Evolutionary conservation across 2,329 filamentous ascomycete species (phyloP), one percentile per base, ranked within the genome.

Genomic region (Cladorrhinum sp.): DNA sequence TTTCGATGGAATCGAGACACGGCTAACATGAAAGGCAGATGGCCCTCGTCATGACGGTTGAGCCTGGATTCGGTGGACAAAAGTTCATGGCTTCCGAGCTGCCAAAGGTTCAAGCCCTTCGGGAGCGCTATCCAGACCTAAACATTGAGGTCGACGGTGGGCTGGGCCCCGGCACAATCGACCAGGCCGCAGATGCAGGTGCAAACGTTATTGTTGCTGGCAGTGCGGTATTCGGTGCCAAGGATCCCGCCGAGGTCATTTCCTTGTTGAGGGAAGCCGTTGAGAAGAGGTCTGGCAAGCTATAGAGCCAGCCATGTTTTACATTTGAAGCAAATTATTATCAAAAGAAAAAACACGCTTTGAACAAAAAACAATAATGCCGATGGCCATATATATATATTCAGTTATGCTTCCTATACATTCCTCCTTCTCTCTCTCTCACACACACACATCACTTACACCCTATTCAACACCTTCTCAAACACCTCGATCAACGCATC

Each of bases 191-290:
- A 0, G 92, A 96, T 63, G 95, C 95, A 0, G 95, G 95, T 33
- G 95, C 95, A 59, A 99, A 99, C 71, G 95, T 99, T 60, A 99
- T 99, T 71, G 95, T 99, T 56, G 94, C 95, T 10, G 95, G 95
- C 28, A 96, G 91, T 70, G 95, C 95, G 46, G 92, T 99, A 7
- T 99, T 98, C 76, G 92, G 93, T 36, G 94, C 95, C 18, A 83
- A 92, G 71, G 91, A 96, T 71, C 95, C 95, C 0, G 84, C 84
- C 5, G 89, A 95, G 67, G 92, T 97, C 23, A 97, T 99, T 72
- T 77, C 82, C n/a, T 80, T 90, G 74, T 78, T 99, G 71, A 84
- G 92, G 66, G 85, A 89, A 62, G 85, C 91, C 2, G 93, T 99
- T 2, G 86, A 97, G 58, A 84, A 83, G 70, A 76, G 75, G 66